Evolutionary conservation across 2,329 filamentous ascomycete species (phyloP).

Genomic region (Paracoccidioides brasiliensis): DNA sequence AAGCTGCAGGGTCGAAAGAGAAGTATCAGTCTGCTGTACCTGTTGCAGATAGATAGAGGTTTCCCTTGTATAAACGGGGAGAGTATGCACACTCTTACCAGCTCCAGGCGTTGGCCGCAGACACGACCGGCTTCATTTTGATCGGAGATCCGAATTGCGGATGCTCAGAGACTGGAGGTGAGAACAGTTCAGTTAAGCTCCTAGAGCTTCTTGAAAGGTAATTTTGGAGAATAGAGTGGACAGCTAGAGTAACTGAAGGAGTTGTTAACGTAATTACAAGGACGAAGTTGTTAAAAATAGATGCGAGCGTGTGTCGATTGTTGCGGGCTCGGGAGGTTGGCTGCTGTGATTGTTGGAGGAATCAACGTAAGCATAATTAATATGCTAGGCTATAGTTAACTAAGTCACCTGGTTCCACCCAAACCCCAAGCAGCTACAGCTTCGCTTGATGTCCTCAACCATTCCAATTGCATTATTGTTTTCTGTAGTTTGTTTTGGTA

Average conservation of each 20-base stretch:
- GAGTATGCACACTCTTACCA: constrained; percentile 47
- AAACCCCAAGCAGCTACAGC: neutral
- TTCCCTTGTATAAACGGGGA: neutral
- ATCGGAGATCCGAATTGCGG: constrained; percentile 9
- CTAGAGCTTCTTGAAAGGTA: no score
- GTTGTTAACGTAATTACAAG: neutral
- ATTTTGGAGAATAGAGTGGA: neutral
- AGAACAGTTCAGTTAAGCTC: constrained; percentile 6
- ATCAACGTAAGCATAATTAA: neutral
- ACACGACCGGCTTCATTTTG: constrained; percentile 89
- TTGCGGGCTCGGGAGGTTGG: neutral
- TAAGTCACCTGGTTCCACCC: no score
- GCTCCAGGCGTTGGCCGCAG: constrained; percentile 85
- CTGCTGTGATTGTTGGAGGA: neutral
- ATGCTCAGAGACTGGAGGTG: neutral
- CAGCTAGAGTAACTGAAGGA: constrained; percentile 2
- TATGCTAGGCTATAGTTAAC: no score
- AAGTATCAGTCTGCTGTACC: constrained; percentile 6
- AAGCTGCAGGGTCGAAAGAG: constrained; percentile 43
- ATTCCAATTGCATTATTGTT: no score
- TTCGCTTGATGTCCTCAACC: no score
- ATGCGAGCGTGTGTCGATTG: neutral
- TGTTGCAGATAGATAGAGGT: neutral
- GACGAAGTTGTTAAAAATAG: neutral
- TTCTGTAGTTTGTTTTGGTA: no score